These are phyloP conservation scores for Dactylellina parvicollis DNA, from an alignment of 2,329 filamentous ascomycete species.

Conservation along the genomic window DNA sequence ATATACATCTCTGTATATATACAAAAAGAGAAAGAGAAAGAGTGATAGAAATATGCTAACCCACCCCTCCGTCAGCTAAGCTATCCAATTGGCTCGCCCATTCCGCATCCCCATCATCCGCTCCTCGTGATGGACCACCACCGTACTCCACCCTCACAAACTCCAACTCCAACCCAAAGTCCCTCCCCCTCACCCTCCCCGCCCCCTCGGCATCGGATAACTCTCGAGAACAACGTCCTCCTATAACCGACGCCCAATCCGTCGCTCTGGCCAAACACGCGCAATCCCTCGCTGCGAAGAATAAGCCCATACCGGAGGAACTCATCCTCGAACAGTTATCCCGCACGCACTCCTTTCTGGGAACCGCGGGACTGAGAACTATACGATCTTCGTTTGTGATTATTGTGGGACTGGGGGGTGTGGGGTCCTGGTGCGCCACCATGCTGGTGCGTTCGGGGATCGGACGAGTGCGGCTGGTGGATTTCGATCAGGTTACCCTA, in stretches of 20 bases:
- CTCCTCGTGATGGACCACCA: conserved; percentile 24
- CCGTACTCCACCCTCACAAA: conserved; percentile 14
- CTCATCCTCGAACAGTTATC: conserved; percentile 94
- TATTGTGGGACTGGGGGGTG: conserved; percentile 91
- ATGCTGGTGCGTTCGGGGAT: conserved; percentile 90
- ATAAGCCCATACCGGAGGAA: conserved; percentile 65
- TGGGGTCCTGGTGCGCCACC: conserved; percentile 89
- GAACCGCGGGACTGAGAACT: conserved; percentile 79
- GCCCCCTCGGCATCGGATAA: conserved; percentile 58
- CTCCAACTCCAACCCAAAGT: conserved; percentile 49
- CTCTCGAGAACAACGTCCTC: conserved; percentile 60
- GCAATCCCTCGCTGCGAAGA: conserved; percentile 59
- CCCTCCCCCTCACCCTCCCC: conserved; percentile 56
- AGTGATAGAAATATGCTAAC: conserved; percentile 16
- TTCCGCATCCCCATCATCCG: conserved; percentile 39
- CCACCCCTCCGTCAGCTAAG: conserved; percentile 40
- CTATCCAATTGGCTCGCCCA: conserved; percentile 53
- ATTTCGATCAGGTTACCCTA: conserved; percentile 97
- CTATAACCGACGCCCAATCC: conserved; percentile 66
- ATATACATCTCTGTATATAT: not conserved
- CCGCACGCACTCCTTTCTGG: conserved; percentile 90
- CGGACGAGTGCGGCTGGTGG: conserved; percentile 84
- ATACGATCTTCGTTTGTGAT: conserved; percentile 85
- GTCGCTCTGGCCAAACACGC: conserved; percentile 70
- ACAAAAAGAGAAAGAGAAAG: too few species aligned